These are phyloP conservation scores for Urostyla sp. DNA, from an alignment of 73 alveolate genomes.

Conservation along the genomic window DNA sequence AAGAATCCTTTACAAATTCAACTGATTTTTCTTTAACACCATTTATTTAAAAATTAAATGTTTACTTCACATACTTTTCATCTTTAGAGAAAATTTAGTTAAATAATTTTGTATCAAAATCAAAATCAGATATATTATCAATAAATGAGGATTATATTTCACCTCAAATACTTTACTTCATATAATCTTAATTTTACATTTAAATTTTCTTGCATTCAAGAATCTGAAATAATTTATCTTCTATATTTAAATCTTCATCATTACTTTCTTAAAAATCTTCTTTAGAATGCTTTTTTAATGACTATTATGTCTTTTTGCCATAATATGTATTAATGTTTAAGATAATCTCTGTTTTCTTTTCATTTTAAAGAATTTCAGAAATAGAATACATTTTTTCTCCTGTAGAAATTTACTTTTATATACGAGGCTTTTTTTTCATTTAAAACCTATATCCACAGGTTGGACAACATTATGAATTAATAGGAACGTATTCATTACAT, in stretches of 20 bases:
- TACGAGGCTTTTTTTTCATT: slow-evolving; percentile 43
- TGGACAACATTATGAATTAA: slow-evolving; percentile 14
- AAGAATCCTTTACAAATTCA: neutral
- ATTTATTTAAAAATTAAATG: too few relatives aligned
- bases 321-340: neutral
- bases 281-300: neutral
- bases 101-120: neutral
- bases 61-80: neutral
- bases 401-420: neutral
- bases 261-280: neutral
- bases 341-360: neutral
- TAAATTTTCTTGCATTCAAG: neutral
- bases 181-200: neutral
- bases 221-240: neutral
- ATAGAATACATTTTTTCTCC: neutral
- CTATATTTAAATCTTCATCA: neutral
- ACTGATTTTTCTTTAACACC: neutral
- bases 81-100: neutral
- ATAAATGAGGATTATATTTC: slow-evolving; percentile 5
- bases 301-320: neutral
- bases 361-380: neutral
- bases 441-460: slow-evolving; percentile 25
- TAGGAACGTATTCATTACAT: slow-evolving; percentile 34
- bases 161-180: neutral
- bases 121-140: neutral